Evolutionary conservation across 768 basidiomycete species (phyloP).

Genomic region (Leccinum boreale): DNA sequence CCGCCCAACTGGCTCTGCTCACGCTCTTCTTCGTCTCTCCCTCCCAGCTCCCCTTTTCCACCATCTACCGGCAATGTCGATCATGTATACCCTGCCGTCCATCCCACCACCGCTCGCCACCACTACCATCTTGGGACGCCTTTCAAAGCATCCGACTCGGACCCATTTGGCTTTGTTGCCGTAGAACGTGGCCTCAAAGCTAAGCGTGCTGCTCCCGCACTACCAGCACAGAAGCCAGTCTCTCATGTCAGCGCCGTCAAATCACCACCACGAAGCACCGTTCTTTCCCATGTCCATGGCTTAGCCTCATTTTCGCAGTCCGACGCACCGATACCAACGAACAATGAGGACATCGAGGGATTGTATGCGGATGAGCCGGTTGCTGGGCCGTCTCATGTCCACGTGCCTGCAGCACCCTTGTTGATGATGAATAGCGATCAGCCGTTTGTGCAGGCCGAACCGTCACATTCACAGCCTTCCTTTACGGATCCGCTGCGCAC

Average conservation of each 20-base stretch:
- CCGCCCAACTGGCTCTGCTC: conserved; percentile 29
- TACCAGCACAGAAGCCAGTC: conserved; percentile 7
- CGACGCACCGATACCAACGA: conserved; percentile 32
- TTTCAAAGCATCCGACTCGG: conserved; percentile 34
- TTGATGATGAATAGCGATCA: conserved; percentile 21
- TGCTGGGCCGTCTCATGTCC: conserved; percentile 24
- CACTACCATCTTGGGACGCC: conserved; percentile 24
- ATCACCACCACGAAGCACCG: conserved; percentile 19
- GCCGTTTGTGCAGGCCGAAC: conserved; percentile 1
- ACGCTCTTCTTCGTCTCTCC: conserved; percentile 30
- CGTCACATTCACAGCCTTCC: conserved; percentile 10
- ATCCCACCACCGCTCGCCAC: conserved; percentile 5
- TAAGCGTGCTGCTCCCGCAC: conserved; percentile 29
- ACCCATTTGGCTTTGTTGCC: conserved; percentile 58
- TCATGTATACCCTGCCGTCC: conserved; percentile 3
- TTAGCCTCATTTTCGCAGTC: conserved; percentile 34
- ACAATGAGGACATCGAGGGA: conserved; percentile 32
- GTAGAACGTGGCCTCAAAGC: conserved; percentile 49
- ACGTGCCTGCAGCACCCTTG: conserved; percentile 21
- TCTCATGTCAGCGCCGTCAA: conserved; percentile 11
- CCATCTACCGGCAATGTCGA: conserved; percentile 21
- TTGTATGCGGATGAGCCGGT: conserved; percentile 33
- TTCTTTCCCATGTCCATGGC: conserved; percentile 13
- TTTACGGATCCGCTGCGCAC: conserved; percentile 29
- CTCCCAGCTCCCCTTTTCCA: conserved; percentile 32